Evolutionary conservation across 2,329 filamentous ascomycete genomes (phyloP).

Genomic region (Atkinsonella texensis): DNA sequence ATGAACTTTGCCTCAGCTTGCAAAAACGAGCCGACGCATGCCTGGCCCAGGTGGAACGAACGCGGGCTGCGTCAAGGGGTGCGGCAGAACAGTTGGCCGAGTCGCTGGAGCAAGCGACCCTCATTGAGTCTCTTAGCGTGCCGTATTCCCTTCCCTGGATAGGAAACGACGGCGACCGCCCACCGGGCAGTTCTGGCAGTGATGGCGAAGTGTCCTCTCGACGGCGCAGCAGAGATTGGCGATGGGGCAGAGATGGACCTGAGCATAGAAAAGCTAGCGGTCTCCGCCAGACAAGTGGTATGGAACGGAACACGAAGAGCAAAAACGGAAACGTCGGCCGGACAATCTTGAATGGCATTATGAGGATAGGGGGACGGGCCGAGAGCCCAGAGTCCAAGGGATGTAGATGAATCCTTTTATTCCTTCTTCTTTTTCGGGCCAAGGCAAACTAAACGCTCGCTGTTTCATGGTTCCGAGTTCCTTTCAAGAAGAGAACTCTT

Average conservation of each 20-base stretch:
- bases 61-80: slow-evolving; percentile 23
- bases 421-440: slow-evolving; percentile 1
- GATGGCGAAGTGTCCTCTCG: slow-evolving; percentile 21
- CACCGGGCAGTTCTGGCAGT: slow-evolving; percentile 41
- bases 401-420: slow-evolving; percentile 8
- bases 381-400: slow-evolving; percentile 29
- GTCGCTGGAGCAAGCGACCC: slow-evolving; percentile 31
- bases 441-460: no score
- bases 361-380: slow-evolving; percentile 28
- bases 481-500: not conserved
- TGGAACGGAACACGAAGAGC: slow-evolving; percentile 17
- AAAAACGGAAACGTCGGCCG: slow-evolving; percentile 29
- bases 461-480: not conserved
- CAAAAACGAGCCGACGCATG: slow-evolving; percentile 41
- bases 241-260: slow-evolving; percentile 13
- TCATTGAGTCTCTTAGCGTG: slow-evolving; percentile 23
- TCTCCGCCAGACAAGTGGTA: slow-evolving; percentile 17
- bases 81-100: slow-evolving; percentile 30
- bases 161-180: slow-evolving; percentile 18
- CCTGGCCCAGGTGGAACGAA: slow-evolving; percentile 34
- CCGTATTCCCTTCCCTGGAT: slow-evolving; percentile 17
- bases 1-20: slow-evolving; percentile 36
- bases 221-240: slow-evolving; percentile 21
- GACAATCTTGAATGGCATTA: slow-evolving; percentile 31
- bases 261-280: slow-evolving; percentile 17